Evolutionary conservation across 768 basidiomycete genomes (phyloP).

Genomic region (Agrocybe chaxingu): DNA sequence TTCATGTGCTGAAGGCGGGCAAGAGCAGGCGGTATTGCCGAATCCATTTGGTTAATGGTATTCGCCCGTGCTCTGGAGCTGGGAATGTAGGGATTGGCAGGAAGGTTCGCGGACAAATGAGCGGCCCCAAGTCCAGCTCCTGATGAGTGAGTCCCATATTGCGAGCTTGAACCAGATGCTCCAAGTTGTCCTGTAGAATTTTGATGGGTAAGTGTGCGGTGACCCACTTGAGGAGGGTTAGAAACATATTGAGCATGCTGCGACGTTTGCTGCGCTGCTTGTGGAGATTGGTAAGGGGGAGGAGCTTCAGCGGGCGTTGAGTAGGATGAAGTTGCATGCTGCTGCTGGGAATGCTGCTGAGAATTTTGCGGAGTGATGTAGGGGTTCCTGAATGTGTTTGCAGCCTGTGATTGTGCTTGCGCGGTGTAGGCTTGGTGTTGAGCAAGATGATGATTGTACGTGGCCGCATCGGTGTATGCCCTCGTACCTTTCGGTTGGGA

Average conservation of each 20-base stretch:
- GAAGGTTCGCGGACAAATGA: conserved; percentile 49
- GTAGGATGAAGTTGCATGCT: conserved; percentile 24
- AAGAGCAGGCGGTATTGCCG: conserved; percentile 84
- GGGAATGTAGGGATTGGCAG: conserved; percentile 69
- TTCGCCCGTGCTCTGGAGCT: conserved; percentile 77
- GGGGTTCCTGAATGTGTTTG: conserved; percentile 75
- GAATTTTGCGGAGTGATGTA: conserved; percentile 61
- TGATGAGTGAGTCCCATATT: conserved; percentile 32
- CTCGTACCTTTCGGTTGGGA: conserved; percentile 84
- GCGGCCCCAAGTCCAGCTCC: conserved; percentile 25
- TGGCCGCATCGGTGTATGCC: conserved; percentile 87
- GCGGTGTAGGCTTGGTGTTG: conserved; percentile 94
- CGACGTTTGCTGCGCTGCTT: conserved; percentile 12
- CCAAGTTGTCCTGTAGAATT: conserved; percentile 46
- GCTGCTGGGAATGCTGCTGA: conserved; percentile 37
- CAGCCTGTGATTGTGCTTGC: conserved; percentile 76
- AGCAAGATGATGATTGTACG: conserved; percentile 91
- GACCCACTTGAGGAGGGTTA: conserved; percentile 29
- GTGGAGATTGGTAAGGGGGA: conserved; percentile 21
- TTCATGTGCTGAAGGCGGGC: conserved; percentile 89
- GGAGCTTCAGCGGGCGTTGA: conserved; percentile 25
- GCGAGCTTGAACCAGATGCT: conserved; percentile 24
- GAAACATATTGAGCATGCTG: conserved; percentile 30
- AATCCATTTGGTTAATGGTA: conserved; percentile 89
- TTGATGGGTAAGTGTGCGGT: conserved; percentile 46